Conservation (phyloP, 352 stramenopile species). For the Phytophthora crassamura region DNA sequence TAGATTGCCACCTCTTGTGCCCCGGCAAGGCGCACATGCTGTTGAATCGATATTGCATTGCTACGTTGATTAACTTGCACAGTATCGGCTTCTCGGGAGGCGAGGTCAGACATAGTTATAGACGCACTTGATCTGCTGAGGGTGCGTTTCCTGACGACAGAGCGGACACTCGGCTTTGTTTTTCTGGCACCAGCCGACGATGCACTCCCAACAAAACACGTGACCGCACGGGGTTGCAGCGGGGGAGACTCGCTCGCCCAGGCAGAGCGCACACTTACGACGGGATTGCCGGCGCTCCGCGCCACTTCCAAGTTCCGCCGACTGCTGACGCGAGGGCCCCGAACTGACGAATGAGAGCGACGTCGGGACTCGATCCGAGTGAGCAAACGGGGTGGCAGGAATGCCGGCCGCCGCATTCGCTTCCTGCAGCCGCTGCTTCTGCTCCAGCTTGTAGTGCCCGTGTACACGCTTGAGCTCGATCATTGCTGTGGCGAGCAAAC, state of each 20-base stretch:
- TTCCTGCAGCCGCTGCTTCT: slow-evolving; percentile 53
- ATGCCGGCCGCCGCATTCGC: slow-evolving; percentile 20
- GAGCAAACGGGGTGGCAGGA: slow-evolving; percentile 22
- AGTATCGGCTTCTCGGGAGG: not conserved
- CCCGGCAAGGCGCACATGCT: not conserved
- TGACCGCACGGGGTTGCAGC: slow-evolving; percentile 89
- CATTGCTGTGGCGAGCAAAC: slow-evolving; percentile 55
- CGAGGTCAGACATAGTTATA: slow-evolving; percentile 87
- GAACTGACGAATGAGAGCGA: slow-evolving; percentile 25
- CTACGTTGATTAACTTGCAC: slow-evolving; percentile 31
- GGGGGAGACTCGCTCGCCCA: slow-evolving; percentile 76
- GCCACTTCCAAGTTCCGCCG: not conserved
- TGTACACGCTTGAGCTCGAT: slow-evolving; percentile 61
- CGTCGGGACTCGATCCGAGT: slow-evolving; percentile 53
- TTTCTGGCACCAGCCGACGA: slow-evolving; percentile 93
- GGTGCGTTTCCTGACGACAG: slow-evolving; percentile 85
- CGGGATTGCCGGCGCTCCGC: slow-evolving; percentile 19
- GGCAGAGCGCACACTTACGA: slow-evolving; percentile 90
- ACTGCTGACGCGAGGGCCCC: slow-evolving; percentile 4
- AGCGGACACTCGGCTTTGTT: slow-evolving; percentile 92
- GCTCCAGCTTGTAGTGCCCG: slow-evolving; percentile 51
- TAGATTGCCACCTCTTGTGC: slow-evolving; percentile 3
- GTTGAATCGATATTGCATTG: slow-evolving; percentile 35
- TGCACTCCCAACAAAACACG: slow-evolving; percentile 94
- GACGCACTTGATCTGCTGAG: slow-evolving; percentile 92